phyloP scores from a whole-genome alignment of 2,329 filamentous ascomycete genomes.

The Podosphaera fusca region DNA sequence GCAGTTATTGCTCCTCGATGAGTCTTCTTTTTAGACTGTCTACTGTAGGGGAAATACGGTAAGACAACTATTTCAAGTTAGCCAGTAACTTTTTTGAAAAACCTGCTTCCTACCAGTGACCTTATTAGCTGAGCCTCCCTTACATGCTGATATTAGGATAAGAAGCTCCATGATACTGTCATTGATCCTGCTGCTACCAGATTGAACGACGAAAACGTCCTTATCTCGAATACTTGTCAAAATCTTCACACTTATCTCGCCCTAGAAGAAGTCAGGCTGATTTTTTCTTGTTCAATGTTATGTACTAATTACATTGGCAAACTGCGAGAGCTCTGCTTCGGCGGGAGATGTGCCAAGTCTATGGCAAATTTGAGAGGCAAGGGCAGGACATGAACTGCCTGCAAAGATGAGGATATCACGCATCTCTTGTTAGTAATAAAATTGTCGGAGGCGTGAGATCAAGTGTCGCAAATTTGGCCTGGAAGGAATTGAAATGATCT shows the following conservation, averaged over 20 bases:
- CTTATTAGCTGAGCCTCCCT: constrained; percentile 88
- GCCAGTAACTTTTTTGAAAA: constrained; percentile 1
- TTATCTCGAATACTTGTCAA: constrained; percentile 72
- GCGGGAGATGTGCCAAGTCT: constrained; percentile 43
- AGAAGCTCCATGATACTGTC: constrained; percentile 98
- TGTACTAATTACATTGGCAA: constrained; percentile 37
- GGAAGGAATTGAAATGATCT: no score
- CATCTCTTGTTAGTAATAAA: constrained; percentile 20
- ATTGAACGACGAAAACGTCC: constrained; percentile 97
- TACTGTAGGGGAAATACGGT: constrained; percentile 71
- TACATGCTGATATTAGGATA: constrained; percentile 98
- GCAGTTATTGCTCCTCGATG: constrained; percentile 91
- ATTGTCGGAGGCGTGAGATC: not conserved
- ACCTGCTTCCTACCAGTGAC: constrained; percentile 50
- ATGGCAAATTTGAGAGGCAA: constrained; percentile 42
- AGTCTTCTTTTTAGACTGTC: constrained; percentile 97
- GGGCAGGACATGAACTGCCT: constrained; percentile 41
- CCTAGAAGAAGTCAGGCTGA: constrained; percentile 21
- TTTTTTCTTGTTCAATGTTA: constrained; percentile 10
- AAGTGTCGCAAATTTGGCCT: no score
- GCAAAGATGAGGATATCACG: constrained; percentile 45
- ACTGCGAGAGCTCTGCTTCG: constrained; percentile 42
- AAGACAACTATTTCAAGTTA: constrained; percentile 25
- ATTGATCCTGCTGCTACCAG: constrained; percentile 86
- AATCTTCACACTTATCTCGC: constrained; percentile 47